A percentile compares a stretch with the other conserved stretches of the same genome.
These are phyloP conservation scores for Marvania coccoides DNA, from an alignment of 139 green algal species.

Conservation along the genomic window DNA sequence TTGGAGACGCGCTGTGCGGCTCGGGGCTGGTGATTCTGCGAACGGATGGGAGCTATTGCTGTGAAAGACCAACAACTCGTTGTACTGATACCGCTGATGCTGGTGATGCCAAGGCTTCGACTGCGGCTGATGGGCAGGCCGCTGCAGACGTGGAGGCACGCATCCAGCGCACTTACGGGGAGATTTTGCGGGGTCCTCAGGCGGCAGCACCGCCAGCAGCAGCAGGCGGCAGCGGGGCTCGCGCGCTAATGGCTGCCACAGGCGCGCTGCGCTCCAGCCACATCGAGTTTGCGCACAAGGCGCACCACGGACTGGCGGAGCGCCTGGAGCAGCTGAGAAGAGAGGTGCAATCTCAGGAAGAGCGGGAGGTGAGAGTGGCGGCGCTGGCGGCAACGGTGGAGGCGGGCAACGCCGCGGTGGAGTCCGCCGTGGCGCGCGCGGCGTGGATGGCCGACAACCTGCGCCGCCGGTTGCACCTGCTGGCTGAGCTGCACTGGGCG, in stretches of 20 bases:
- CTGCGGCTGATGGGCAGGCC: background rate
- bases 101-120: background rate
- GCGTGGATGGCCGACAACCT: slow-evolving; percentile 18
- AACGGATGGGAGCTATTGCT: background rate
- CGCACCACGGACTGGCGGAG: slow-evolving; percentile 25
- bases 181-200: no score
- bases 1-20: slow-evolving; percentile 26
- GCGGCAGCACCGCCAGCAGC: background rate
- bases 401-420: background rate
- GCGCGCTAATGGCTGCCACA: slow-evolving; percentile 13
- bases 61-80: background rate
- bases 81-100: background rate
- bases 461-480: slow-evolving; percentile 21
- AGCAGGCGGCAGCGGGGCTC: background rate
- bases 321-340: slow-evolving; percentile 23
- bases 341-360: background rate
- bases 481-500: slow-evolving; percentile 55
- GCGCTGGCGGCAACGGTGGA: background rate
- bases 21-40: slow-evolving; percentile 14
- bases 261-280: slow-evolving; percentile 17
- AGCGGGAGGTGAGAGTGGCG: background rate
- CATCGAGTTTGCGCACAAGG: slow-evolving; percentile 39
- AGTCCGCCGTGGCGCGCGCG: background rate
- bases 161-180: background rate
- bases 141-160: background rate